phyloP scores from a whole-genome alignment of 306 rosid species.

The Cicer yamashitae region DNA sequence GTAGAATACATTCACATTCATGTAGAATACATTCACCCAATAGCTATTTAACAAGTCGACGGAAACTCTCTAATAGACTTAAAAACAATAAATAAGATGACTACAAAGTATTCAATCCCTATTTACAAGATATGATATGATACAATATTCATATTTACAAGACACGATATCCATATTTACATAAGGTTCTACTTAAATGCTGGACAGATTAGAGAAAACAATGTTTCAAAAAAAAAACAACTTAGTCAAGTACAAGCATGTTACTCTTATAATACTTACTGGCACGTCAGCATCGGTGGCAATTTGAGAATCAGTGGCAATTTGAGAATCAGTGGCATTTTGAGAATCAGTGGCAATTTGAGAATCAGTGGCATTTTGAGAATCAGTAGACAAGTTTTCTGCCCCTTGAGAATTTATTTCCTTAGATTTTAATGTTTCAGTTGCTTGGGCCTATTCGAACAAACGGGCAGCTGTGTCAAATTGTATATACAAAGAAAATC shows the following conservation, averaged over 20 bases:
- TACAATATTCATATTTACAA: too few species aligned
- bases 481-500: slow-evolving; percentile 20
- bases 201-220: background rate
- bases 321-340: slow-evolving; percentile 52
- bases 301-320: slow-evolving; percentile 52
- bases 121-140: too few species aligned
- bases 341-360: slow-evolving; percentile 42
- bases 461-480: slow-evolving; percentile 34
- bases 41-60: background rate
- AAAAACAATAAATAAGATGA: too few species aligned
- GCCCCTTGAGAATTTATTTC: slow-evolving; percentile 54
- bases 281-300: slow-evolving; percentile 48
- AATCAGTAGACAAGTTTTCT: slow-evolving; percentile 25
- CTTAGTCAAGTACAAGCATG: slow-evolving; percentile 30
- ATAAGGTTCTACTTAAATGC: slow-evolving; percentile 2
- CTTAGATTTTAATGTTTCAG: slow-evolving; percentile 61
- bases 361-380: slow-evolving; percentile 27
- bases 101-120: too few species aligned
- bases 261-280: slow-evolving; percentile 49
- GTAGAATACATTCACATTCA: background rate
- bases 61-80: too few species aligned
- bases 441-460: slow-evolving; percentile 68
- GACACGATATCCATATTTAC: too few species aligned
- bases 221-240: background rate
- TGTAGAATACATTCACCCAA: background rate